A percentile compares a stretch with the other conserved stretches of the same genome.
Evolutionary conservation across 345 rosid genomes (phyloP).

Genomic region (Litchi chinensis): DNA sequence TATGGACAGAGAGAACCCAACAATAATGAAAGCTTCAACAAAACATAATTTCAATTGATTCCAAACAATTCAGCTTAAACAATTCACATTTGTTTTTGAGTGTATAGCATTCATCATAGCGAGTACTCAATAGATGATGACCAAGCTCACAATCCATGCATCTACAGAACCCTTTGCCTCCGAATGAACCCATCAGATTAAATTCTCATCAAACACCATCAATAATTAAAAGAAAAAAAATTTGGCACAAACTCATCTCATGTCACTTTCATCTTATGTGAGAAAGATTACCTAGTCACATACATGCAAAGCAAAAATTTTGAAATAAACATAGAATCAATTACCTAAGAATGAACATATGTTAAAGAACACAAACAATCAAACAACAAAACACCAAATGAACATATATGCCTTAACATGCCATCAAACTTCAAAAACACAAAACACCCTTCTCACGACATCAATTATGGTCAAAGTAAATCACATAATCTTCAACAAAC

Average conservation of each 20-base stretch:
- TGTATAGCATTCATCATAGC: background rate
- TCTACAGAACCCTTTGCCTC: background rate
- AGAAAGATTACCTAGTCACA: background rate
- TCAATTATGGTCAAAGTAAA: constrained; percentile 1
- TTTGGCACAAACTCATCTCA: background rate
- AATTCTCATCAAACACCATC: background rate
- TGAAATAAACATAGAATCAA: background rate
- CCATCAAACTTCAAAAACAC: background rate
- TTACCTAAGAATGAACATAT: constrained; percentile 6
- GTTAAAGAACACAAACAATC: background rate
- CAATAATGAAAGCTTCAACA: background rate
- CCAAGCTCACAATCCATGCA: constrained; percentile 6
- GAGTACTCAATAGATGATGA: constrained; percentile 1
- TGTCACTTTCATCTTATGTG: background rate
- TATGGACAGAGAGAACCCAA: background rate
- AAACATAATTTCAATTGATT: background rate
- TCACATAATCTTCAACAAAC: background rate
- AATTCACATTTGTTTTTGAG: background rate
- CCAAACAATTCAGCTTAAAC: background rate
- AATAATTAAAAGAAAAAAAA: background rate
- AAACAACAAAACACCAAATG: background rate
- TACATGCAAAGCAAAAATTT: constrained; percentile 15
- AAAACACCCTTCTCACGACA: constrained; percentile 6
- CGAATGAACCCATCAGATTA: background rate
- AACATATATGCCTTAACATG: background rate